Conservation (phyloP, 2,329 filamentous ascomycete genomes). For the Exophiala oligosperma region DNA sequence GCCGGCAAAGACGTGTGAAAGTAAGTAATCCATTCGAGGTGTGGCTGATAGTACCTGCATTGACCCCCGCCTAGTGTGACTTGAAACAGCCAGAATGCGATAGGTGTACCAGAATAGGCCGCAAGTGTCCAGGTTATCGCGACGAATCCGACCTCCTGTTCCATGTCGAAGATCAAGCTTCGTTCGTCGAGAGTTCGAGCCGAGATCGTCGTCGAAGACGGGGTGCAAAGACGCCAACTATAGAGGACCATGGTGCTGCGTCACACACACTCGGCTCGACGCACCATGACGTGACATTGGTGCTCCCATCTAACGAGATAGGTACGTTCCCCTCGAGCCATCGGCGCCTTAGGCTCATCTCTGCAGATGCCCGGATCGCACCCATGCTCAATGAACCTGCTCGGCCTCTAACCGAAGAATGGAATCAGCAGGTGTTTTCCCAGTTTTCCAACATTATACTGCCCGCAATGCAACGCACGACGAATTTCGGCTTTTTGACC, state of each 20-base stretch:
- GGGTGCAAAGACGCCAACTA: neutral
- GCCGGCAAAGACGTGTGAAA: conserved; percentile 23
- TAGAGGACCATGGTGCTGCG: neutral
- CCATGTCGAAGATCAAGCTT: conserved; percentile 30
- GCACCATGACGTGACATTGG: neutral
- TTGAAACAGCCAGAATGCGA: conserved; percentile 22
- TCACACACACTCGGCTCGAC: neutral
- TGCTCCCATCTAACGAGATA: neutral
- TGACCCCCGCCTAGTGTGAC: conserved; percentile 19
- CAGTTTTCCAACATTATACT: conserved; percentile 13
- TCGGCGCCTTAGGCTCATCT: neutral
- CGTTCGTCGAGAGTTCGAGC: conserved; percentile 9
- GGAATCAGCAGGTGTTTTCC: conserved; percentile 10
- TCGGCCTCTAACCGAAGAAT: conserved; percentile 7
- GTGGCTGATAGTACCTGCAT: conserved; percentile 3
- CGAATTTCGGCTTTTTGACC: conserved; percentile 1
- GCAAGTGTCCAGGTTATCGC: conserved; percentile 34
- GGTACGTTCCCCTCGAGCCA: neutral
- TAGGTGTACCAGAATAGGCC: conserved; percentile 29
- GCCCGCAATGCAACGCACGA: neutral
- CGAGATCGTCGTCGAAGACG: conserved; percentile 16
- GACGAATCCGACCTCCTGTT: conserved; percentile 36
- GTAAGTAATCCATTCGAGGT: conserved; percentile 13
- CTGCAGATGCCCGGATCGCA: conserved; percentile 10
- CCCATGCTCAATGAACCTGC: conserved; percentile 4